Evolutionary conservation across 306 rosid species (phyloP), one percentile per base, ranked within the genome.

Genomic region (Dalbergia oliveri): DNA sequence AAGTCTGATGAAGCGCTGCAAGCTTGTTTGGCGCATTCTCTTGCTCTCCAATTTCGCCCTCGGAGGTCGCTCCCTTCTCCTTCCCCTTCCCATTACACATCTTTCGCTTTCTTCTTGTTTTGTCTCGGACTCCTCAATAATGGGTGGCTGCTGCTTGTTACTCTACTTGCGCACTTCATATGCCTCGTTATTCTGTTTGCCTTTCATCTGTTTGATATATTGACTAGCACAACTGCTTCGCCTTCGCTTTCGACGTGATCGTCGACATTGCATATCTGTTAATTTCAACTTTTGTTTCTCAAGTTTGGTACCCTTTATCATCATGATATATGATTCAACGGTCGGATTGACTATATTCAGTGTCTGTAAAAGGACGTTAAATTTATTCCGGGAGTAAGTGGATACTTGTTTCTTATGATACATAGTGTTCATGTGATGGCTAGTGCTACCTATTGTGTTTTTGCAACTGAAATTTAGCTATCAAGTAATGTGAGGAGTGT

Each of bases 11-110:
- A 88, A 77, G 70, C 91, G 97, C 43, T 82, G 34, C 90, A 94
- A 89, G 84, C 69, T 90, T 72, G 18, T 86, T 49, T 94, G 98
- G 98, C 97, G 98, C 67, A 73, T 84, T 72, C 88, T 91, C 62
- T 66, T 91, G 91, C 78, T 92, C 85, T 87, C 90, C 59, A 94
- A 94, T 82, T 84, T 94, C n/a, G 92, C 91, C 6, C 79, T 94
- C 62, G 97, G 90, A 91, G 98, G 98, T 94, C 31, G 6, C 18
- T 50, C 16, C 5, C n/a, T 50, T 49, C 54, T 43, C 47, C 10
- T 11, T 49, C 54, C 12, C 6, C 12, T 8, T 45, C 50, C 10
- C 9, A 73, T 68, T 34, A 60, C 43, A 14, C 37, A 69, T 41
- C 47, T 18, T 57, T 74, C 23, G 21, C 45, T 12, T 34, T 59